Conservation (phyloP, 106 monocot genomes). For the Xerophyta viscosa region DNA sequence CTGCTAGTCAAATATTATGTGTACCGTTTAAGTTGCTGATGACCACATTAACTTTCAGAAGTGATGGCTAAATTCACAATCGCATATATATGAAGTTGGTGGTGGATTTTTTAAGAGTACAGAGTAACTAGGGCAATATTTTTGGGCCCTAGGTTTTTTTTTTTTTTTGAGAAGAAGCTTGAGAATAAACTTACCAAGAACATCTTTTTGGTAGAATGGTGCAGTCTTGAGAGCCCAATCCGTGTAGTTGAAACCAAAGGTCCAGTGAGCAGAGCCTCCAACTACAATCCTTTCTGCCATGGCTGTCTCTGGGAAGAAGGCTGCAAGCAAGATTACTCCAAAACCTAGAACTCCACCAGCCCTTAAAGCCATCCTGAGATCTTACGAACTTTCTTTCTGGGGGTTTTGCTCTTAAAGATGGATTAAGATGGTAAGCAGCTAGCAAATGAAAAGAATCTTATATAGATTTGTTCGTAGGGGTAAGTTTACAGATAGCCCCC, state of each 20-base stretch:
- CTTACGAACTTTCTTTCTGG: too few species aligned
- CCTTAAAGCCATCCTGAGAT: background rate
- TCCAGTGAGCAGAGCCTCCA: conserved; percentile 26
- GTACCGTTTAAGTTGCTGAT: too few species aligned
- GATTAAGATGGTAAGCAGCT: background rate
- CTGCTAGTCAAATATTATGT: too few species aligned
- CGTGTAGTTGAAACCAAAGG: conserved; percentile 33
- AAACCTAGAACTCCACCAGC: background rate
- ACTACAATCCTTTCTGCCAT: conserved; percentile 14
- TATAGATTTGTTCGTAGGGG: too few species aligned
- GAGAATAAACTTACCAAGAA: conserved; percentile 9
- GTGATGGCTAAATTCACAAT: too few species aligned
- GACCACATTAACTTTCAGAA: too few species aligned
- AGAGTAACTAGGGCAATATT: background rate
- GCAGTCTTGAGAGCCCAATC: conserved; percentile 33
- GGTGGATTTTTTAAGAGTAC: too few species aligned
- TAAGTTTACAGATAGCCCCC: too few species aligned
- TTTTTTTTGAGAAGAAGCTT: background rate
- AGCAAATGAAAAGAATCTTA: too few species aligned
- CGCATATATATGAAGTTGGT: too few species aligned
- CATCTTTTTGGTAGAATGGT: conserved; percentile 24
- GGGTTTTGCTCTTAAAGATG: too few species aligned
- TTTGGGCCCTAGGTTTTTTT: background rate
- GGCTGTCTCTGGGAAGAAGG: background rate
- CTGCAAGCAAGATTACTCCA: conserved; percentile 7